Percentiles rank a stretch among this genome's conserved stretches.
Evolutionary conservation across 2,329 filamentous ascomycete genomes (phyloP).

Genomic region (Raffaelea deltoideospora): DNA sequence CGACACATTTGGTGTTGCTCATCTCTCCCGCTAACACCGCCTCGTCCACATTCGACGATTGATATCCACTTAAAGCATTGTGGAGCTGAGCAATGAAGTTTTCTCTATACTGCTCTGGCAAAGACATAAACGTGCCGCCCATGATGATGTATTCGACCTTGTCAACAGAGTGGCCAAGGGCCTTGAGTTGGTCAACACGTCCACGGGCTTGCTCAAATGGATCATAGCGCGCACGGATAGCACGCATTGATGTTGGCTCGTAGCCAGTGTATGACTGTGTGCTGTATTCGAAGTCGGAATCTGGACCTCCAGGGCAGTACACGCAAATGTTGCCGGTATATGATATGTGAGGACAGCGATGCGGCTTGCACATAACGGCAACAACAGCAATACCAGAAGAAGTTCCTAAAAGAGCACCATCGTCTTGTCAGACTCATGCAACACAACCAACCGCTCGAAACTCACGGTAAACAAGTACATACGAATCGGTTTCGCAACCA

Average conservation of each 20-base stretch:
- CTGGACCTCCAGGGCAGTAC: slow-evolving; percentile 92
- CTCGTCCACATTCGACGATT: slow-evolving; percentile 87
- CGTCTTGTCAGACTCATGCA: too few species aligned
- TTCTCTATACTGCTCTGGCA: slow-evolving; percentile 77
- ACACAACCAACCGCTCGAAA: not conserved
- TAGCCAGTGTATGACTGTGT: slow-evolving; percentile 98
- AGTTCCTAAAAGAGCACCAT: slow-evolving; percentile 55
- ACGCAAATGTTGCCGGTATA: slow-evolving; percentile 99
- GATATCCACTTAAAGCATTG: slow-evolving; percentile 92
- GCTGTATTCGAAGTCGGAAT: slow-evolving; percentile 98
- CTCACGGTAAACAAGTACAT: slow-evolving; percentile 18
- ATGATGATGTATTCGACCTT: slow-evolving; percentile 99
- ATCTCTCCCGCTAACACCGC: slow-evolving; percentile 88
- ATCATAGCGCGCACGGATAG: slow-evolving; percentile 91
- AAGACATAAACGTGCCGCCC: slow-evolving; percentile 98
- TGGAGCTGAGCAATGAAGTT: slow-evolving; percentile 91
- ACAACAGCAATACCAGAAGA: slow-evolving; percentile 96
- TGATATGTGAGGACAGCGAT: slow-evolving; percentile 91
- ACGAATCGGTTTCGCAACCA: slow-evolving; percentile 94
- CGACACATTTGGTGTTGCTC: slow-evolving; percentile 92
- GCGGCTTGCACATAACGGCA: slow-evolving; percentile 98
- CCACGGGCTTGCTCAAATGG: slow-evolving; percentile 95
- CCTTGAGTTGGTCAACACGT: slow-evolving; percentile 91
- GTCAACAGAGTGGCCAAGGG: slow-evolving; percentile 89
- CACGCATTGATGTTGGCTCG: slow-evolving; percentile 95